phyloP scores from a whole-genome alignment of 2,329 filamentous ascomycete genomes.

The Curvularia eragrostidis region DNA sequence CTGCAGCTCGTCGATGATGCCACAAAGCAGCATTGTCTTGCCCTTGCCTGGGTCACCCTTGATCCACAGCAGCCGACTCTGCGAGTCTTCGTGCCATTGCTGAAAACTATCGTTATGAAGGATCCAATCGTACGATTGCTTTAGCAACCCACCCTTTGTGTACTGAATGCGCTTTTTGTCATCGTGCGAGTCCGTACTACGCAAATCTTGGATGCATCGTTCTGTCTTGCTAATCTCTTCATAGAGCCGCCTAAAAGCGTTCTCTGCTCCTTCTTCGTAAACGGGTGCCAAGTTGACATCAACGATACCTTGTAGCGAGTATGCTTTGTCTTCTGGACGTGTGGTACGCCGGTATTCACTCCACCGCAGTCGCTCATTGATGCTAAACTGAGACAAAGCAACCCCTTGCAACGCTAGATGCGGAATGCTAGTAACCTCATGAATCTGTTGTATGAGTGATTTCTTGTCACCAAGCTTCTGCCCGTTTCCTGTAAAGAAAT shows the following conservation, averaged over 20 bases:
- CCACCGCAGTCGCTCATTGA: neutral
- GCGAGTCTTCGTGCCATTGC: neutral
- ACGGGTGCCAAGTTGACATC: neutral
- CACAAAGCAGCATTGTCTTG: conserved; percentile 2
- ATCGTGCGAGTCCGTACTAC: neutral
- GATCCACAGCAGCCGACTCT: neutral
- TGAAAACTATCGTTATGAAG: neutral
- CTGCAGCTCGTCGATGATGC: neutral
- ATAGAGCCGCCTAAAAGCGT: neutral
- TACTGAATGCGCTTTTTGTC: too few relatives aligned
- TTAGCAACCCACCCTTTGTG: neutral
- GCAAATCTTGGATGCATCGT: neutral
- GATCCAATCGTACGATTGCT: too few relatives aligned
- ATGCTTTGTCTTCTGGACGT: neutral
- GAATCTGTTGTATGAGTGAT: neutral
- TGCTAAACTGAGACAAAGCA: neutral
- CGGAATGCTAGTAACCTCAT: neutral
- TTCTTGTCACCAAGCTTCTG: neutral
- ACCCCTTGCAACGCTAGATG: neutral
- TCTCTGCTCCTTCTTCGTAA: neutral
- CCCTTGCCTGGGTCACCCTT: neutral
- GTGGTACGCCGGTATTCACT: neutral
- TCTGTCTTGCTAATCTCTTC: neutral
- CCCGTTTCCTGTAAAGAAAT: neutral
- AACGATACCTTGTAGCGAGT: neutral